A percentile compares a stretch with the other conserved stretches of the same genome.
Conservation (phyloP, 768 basidiomycete species). For the Peribolospora baueri region DNA sequence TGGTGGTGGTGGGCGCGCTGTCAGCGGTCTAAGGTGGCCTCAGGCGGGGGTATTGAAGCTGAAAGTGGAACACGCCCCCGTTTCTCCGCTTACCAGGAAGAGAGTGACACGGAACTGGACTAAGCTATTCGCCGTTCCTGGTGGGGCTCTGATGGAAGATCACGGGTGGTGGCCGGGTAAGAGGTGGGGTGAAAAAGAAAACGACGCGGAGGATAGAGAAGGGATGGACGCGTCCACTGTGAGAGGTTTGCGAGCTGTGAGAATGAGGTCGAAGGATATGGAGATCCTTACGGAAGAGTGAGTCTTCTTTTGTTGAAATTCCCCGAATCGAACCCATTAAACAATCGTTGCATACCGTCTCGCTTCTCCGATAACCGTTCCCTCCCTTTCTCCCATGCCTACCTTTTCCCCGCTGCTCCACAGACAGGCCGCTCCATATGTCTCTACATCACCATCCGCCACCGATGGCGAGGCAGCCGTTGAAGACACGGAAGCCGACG, state of each 20-base stretch:
- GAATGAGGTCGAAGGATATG: background rate
- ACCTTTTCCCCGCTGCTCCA: background rate
- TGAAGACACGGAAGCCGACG: background rate
- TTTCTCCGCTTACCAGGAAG: too few relatives aligned
- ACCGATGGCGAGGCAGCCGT: background rate
- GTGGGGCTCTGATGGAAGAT: conserved; percentile 1
- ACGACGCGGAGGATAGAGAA: background rate
- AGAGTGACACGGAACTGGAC: too few relatives aligned
- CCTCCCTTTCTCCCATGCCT: background rate
- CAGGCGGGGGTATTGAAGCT: too few relatives aligned
- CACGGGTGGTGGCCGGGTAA: conserved; percentile 3
- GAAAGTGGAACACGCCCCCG: too few relatives aligned
- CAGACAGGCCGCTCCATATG: background rate
- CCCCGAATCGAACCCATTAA: accelerated
- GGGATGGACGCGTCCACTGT: too few relatives aligned
- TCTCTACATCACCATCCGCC: background rate
- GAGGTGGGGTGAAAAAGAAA: background rate
- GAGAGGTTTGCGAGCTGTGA: conserved; percentile 11
- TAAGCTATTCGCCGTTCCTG: background rate
- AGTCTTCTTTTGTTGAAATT: background rate
- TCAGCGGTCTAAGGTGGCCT: too few relatives aligned
- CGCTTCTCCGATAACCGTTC: background rate
- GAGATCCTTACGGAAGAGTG: background rate
- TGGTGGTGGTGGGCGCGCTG: too few relatives aligned
- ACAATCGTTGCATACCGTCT: background rate